phyloP scores from a whole-genome alignment of 257 asterid genomes.

The Penstemon newberryi region DNA sequence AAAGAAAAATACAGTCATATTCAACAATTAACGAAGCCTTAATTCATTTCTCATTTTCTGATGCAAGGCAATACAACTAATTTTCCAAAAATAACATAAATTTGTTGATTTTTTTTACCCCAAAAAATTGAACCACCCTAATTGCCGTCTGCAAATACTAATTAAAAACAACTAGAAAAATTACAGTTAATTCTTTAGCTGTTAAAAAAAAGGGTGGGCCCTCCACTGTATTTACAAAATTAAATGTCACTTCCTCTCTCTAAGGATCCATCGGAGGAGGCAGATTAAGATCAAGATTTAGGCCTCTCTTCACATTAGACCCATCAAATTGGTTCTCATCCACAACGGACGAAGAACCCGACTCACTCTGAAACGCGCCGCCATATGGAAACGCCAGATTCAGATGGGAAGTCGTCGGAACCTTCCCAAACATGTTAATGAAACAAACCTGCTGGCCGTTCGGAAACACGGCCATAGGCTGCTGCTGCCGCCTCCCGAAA shows the following conservation, averaged over 20 bases:
- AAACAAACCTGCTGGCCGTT: conserved; percentile 61
- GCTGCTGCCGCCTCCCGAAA: conserved; percentile 48
- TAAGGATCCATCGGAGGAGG: conserved; percentile 68
- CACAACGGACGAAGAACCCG: conserved; percentile 81
- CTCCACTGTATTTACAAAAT: conserved; percentile 38
- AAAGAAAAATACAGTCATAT: neutral
- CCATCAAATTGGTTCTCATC: conserved; percentile 61
- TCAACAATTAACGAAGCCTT: neutral
- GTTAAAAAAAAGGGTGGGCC: conserved; percentile 34
- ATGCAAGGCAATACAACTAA: neutral
- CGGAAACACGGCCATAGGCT: conserved; percentile 63
- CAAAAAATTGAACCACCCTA: neutral
- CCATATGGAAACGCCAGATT: conserved; percentile 24
- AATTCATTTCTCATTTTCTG: neutral
- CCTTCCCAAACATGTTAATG: conserved; percentile 27
- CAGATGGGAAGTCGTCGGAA: conserved; percentile 36
- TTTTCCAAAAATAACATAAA: conserved; percentile 13
- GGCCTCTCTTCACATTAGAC: conserved; percentile 40
- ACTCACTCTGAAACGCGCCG: conserved; percentile 48
- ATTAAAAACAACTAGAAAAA: conserved; percentile 42
- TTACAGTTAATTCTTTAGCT: conserved; percentile 21
- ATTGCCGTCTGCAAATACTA: conserved; percentile 24
- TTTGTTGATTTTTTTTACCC: neutral
- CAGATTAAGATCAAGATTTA: conserved; percentile 77
- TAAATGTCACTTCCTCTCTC: conserved; percentile 38